Base-by-base conservation (phyloP, 345 rosid genomes). In the Sonneratia caseolaris region DNA sequence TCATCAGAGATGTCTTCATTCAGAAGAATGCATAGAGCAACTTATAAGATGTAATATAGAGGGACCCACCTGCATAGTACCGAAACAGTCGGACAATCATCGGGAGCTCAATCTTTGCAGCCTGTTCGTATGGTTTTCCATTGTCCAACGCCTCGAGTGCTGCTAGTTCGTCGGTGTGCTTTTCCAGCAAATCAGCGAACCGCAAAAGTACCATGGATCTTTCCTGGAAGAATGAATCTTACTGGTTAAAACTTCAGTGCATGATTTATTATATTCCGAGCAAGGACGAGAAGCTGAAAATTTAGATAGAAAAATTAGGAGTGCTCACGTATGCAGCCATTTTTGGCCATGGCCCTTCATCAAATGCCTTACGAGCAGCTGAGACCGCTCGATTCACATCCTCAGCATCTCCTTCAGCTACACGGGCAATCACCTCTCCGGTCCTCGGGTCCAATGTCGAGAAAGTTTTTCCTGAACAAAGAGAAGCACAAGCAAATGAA, bases 141-240 rank as follows among this genome's bases (percentile, higher is more conserved):
- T 81, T 89, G 73, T 94, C 97, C 98, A 95, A 94, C 53, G 91
- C 82, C 87, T 91, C 98, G 10, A 94, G 88, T 32, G 88, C 83
- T 14, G 98, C 93, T 47, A 94, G 68, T 61, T 89, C 97, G 56
- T 89, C 98, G 49, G 84, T 90, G 80, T 91, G 92, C 77, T 86
- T 84, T 68, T 94, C 98, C 40, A 94, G 64, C 76, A 94, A 81
- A 80, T 94, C 98, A 64, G 97, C 97, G 64, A 87, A 90, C 7
- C 91, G 88, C 51, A 80, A 69, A 53, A 94, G 75, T 68, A 94
- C 81, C 74, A 7, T 81, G 57, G 90, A 83, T 75, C 98, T 87
- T 84, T 94, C 95, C 98, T 94, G 83, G 74, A 78, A 70, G 47
- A 59, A 3, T 38, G 53, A 71, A 48, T 12, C 68, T 48, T 59